Conservation (phyloP, 208 protist genomes). For the Wallacemonas collosoma region DNA sequence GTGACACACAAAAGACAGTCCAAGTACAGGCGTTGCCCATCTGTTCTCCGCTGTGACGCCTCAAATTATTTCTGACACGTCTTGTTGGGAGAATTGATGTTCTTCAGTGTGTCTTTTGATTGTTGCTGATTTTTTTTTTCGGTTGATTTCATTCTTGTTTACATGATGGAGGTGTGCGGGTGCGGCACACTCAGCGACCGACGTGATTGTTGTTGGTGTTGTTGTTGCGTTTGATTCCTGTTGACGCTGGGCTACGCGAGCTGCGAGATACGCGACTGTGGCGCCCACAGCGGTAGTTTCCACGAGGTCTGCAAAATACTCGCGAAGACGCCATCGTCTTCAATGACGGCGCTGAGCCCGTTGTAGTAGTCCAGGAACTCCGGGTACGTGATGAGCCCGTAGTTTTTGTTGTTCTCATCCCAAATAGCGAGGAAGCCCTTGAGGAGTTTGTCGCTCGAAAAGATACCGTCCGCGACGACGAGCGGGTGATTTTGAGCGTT, state of each 20-base stretch:
- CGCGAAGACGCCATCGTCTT: constrained; percentile 82
- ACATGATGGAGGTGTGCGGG: not conserved
- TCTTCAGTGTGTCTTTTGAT: no score
- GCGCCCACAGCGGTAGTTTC: constrained; percentile 68
- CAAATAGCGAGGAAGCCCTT: constrained; percentile 85
- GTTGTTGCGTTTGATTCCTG: not conserved
- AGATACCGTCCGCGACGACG: constrained; percentile 71
- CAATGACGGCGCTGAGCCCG: constrained; percentile 87
- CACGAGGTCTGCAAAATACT: constrained; percentile 82
- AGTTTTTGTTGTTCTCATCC: constrained; percentile 81
- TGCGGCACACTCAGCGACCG: no score
- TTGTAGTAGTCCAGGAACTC: constrained; percentile 95
- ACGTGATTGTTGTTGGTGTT: not conserved
- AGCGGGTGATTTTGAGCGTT: constrained; percentile 85
- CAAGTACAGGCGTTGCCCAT: no score
- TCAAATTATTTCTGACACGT: no score
- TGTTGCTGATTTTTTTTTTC: not conserved
- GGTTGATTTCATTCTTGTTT: not conserved
- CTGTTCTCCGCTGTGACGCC: no score
- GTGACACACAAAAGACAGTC: no score
- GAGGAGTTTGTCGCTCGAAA: constrained; percentile 76
- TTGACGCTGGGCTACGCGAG: not conserved
- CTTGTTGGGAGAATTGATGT: no score
- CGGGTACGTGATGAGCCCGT: constrained; percentile 76
- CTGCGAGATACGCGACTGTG: constrained; percentile 6